These are phyloP conservation scores for Blumeria hordei DNA, from an alignment of 2,329 filamentous ascomycete genomes.

Conservation along the genomic window DNA sequence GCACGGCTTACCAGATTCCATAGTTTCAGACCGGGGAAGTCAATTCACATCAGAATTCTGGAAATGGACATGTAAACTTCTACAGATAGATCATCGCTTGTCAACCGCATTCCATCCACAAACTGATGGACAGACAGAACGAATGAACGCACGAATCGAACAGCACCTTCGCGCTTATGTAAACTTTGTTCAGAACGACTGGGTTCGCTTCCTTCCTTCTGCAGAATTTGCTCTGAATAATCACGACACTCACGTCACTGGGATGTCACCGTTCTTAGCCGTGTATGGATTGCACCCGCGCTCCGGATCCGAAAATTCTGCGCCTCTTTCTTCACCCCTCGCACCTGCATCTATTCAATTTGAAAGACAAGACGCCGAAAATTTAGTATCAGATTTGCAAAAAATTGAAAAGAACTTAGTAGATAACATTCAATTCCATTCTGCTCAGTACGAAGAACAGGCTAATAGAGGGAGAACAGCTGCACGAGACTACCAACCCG, in stretches of 20 bases:
- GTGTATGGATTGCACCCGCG: constrained; percentile 2
- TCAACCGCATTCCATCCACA: constrained; percentile 5
- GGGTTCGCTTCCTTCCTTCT: constrained; percentile 3
- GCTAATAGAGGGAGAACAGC: background rate
- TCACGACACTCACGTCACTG: constrained; percentile 1
- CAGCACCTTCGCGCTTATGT: constrained; percentile 3
- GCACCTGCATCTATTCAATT: background rate
- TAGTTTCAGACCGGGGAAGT: constrained; percentile 5
- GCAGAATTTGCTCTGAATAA: constrained; percentile 7
- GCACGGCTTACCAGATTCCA: constrained; percentile 1
- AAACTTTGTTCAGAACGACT: constrained; percentile 6
- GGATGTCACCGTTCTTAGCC: constrained; percentile 4
- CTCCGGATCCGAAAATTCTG: background rate
- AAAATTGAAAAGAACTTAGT: background rate
- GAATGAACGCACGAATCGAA: constrained; percentile 3
- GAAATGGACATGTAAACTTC: constrained; percentile 2
- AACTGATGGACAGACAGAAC: constrained; percentile 6
- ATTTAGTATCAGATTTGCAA: background rate
- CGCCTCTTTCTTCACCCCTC: background rate
- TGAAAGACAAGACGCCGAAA: background rate
- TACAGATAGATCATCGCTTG: constrained; percentile 1
- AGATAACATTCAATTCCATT: background rate
- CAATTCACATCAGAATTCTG: constrained; percentile 5
- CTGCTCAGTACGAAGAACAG: background rate
- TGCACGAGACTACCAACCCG: background rate